Evolutionary conservation across 371 early-diverging fungal genomes (phyloP), one percentile per base, ranked within the genome.

Genomic region (Dichotomocladium elegans): DNA sequence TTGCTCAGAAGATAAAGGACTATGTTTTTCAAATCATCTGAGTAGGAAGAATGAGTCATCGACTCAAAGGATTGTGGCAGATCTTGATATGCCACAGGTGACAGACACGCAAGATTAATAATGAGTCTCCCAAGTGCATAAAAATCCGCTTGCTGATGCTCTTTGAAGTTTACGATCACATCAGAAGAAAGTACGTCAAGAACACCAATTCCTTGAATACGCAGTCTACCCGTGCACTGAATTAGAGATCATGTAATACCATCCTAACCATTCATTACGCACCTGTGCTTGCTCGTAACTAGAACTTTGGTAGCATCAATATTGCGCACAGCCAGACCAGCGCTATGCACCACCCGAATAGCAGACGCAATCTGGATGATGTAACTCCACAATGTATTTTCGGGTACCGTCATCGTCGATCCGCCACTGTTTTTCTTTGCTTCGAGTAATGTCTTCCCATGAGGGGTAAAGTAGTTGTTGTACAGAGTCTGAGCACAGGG

Each of bases 321-420:
- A 1, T 79, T 68, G 3, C 92, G 77, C 17, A 86, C 87, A 0
- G 94, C 90, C 10, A 96, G 76, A 3, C 89, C 90, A 0, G 86
- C 77, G 0, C 80, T 51, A 63, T 97, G 98, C 12, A 95, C 85
- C 1, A 85, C 77, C 47, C 89, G 86, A 27, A 97, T 57, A 0
- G 92, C 95, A 3, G 92, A 89, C 0, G 89, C 74, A 1, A 97
- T 66, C 60, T 96, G 98, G 12, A 85, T 81, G 12, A 94, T 80
- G 53, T 88, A 88, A 44, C 91, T 90, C 96, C 96, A 96, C 14
- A 95, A 67, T 3, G 81, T 75, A 33, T 80, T 79, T 66, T 94
- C 93, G 6, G 88, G 80, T 4, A 89, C 74, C 41, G 65, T 62
- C 10, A 63, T 41, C 12, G 55, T 66, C n/a, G n/a, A n/a, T n/a